A percentile compares a stretch with the other conserved stretches of the same genome.
Evolutionary conservation across 352 stramenopile genomes (phyloP).

Genomic region (Pythium coloratum): DNA sequence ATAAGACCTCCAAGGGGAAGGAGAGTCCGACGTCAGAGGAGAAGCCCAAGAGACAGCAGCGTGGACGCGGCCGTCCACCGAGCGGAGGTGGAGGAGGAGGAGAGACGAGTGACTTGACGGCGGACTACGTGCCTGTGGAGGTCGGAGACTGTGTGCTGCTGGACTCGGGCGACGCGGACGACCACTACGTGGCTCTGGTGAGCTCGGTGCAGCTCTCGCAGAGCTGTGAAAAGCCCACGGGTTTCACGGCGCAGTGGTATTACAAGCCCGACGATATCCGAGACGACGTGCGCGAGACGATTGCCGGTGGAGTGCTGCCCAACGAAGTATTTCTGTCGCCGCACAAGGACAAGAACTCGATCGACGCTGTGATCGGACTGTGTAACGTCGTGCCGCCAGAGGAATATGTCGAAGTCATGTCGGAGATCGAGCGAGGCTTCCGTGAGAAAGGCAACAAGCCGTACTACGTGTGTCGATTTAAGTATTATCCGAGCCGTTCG

Average conservation of each 20-base stretch:
- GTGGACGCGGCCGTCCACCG: background rate
- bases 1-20: slow-evolving; percentile 9
- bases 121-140: slow-evolving; percentile 64
- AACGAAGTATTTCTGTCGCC: slow-evolving; percentile 83
- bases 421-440: slow-evolving; percentile 70
- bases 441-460: slow-evolving; percentile 57
- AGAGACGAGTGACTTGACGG: slow-evolving; percentile 30
- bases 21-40: background rate
- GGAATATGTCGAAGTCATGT: slow-evolving; percentile 72
- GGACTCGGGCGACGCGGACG: slow-evolving; percentile 64
- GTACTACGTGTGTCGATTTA: slow-evolving; percentile 79
- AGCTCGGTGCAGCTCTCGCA: slow-evolving; percentile 69
- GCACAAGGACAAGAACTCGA: slow-evolving; percentile 83
- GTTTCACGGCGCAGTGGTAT: slow-evolving; percentile 85
- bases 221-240: slow-evolving; percentile 41
- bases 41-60: slow-evolving; percentile 18
- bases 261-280: slow-evolving; percentile 80
- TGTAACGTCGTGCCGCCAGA: slow-evolving; percentile 75
- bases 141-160: slow-evolving; percentile 79
- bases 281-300: slow-evolving; percentile 56
- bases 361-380: slow-evolving; percentile 73
- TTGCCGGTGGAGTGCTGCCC: slow-evolving; percentile 58
- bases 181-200: slow-evolving; percentile 76
- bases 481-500: slow-evolving; percentile 73
- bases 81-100: background rate